A percentile compares a stretch with the other conserved stretches of the same genome.
These are phyloP conservation scores for Moesziomyces antarcticus DNA, from an alignment of 1,284 basidiomycete genomes.

Conservation along the genomic window DNA sequence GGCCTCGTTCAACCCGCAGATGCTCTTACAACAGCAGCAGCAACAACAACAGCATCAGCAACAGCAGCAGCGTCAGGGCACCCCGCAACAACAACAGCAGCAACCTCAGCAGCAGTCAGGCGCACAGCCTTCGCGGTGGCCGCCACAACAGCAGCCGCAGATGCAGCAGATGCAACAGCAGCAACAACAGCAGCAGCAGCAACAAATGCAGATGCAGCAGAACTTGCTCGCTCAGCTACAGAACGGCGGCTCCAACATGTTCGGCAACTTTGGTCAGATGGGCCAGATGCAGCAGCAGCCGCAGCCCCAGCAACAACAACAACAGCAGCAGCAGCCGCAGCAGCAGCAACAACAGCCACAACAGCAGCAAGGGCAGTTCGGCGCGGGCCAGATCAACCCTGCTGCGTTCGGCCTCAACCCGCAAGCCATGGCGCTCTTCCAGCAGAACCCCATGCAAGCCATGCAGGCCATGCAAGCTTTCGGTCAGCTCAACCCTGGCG, in stretches of 20 bases:
- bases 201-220: constrained; percentile 36
- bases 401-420: constrained; percentile 41
- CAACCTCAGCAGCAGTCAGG: constrained; percentile 16
- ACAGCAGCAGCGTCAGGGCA: constrained; percentile 27
- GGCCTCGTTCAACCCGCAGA: constrained; percentile 43
- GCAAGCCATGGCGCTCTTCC: constrained; percentile 39
- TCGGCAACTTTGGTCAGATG: constrained; percentile 42
- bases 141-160: constrained; percentile 22
- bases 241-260: constrained; percentile 34
- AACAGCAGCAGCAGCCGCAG: constrained; percentile 13
- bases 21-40: constrained; percentile 42
- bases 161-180: constrained; percentile 3
- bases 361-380: constrained; percentile 28
- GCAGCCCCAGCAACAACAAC: not conserved
- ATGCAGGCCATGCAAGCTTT: constrained; percentile 50
- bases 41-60: constrained; percentile 31
- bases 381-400: constrained; percentile 27
- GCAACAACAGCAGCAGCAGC: constrained; percentile 22
- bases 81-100: constrained; percentile 24
- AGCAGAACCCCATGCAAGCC: constrained; percentile 49
- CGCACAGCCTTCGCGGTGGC: constrained; percentile 32
- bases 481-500: constrained; percentile 40
- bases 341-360: constrained; percentile 24
- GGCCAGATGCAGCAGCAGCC: constrained; percentile 31
- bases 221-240: constrained; percentile 38